These are phyloP conservation scores for Phytophthora vignae DNA, from an alignment of 352 stramenopile genomes.

Conservation along the genomic window DNA sequence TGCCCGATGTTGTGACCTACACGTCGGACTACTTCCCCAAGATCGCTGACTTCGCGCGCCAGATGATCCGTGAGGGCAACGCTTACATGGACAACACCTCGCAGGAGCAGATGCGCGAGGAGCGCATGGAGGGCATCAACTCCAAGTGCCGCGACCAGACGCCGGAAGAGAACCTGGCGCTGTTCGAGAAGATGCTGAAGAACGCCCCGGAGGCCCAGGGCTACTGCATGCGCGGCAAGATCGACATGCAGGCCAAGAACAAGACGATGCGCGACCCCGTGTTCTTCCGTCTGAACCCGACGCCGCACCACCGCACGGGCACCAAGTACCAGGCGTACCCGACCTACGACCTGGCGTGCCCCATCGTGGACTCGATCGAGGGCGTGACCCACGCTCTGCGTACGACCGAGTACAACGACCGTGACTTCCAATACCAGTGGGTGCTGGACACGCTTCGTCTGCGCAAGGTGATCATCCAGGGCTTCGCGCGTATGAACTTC, in stretches of 20 bases:
- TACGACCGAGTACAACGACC: conserved; percentile 99
- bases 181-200: conserved; percentile 97
- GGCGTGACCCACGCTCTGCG: conserved; percentile 99
- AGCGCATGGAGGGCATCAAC: conserved; percentile 94
- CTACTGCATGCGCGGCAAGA: conserved; percentile 93
- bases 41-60: conserved; percentile 94
- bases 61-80: conserved; percentile 95
- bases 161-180: conserved; percentile 87
- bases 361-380: conserved; percentile 99
- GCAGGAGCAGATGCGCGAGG: conserved; percentile 97
- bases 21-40: conserved; percentile 98
- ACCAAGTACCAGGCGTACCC: conserved; percentile 99
- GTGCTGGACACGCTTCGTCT: conserved; percentile 88
- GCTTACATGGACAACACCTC: conserved; percentile 99
- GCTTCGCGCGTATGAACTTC: conserved; percentile 99
- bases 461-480: conserved; percentile 90
- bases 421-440: conserved; percentile 98
- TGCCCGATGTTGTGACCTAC: conserved; percentile 92
- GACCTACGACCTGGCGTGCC: conserved; percentile 99
- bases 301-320: conserved; percentile 91
- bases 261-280: conserved; percentile 91
- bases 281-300: conserved; percentile 88
- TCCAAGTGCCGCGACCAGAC: conserved; percentile 92
- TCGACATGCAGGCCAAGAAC: conserved; percentile 94
- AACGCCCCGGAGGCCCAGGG: conserved; percentile 85